phyloP scores from a whole-genome alignment of 169 alveolate species.

The Cryptosporidium andersoni region DNA sequence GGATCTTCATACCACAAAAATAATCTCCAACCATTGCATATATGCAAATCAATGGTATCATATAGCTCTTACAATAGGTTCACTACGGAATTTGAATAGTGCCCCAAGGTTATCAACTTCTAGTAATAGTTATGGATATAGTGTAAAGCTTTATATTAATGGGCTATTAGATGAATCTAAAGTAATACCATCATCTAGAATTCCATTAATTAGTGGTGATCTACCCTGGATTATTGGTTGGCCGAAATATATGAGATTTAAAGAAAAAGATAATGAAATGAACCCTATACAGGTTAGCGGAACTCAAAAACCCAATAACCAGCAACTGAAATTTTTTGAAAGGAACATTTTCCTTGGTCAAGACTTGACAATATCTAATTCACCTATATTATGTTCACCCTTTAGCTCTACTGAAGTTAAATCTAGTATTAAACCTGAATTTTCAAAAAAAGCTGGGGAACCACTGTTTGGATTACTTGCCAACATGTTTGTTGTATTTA shows the following conservation, averaged over 20 bases:
- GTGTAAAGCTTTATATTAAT: constrained; percentile 32
- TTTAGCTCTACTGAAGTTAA: too few species aligned
- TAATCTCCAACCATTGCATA: constrained; percentile 34
- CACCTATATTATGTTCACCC: too few species aligned
- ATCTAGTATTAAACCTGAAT: background rate
- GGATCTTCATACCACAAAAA: constrained; percentile 28
- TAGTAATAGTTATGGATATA: background rate
- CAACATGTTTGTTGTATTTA: constrained; percentile 1
- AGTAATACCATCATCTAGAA: constrained; percentile 2
- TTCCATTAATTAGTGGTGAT: constrained; percentile 40
- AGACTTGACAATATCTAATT: background rate
- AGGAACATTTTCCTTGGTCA: constrained; percentile 38
- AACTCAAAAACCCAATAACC: background rate
- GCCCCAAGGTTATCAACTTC: background rate
- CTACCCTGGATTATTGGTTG: constrained; percentile 46
- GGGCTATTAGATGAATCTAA: constrained; percentile 30
- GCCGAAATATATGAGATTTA: constrained; percentile 8
- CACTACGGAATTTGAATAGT: background rate
- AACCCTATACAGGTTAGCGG: background rate
- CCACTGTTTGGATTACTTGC: constrained; percentile 42
- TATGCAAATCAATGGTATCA: constrained; percentile 32
- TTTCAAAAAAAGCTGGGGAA: constrained; percentile 15
- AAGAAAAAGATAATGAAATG: background rate
- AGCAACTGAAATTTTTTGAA: too few species aligned
- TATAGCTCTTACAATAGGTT: constrained; percentile 39